Evolutionary conservation across 495 filamentous ascomycete genomes (phyloP).

Genomic region (Cudoniella acicularis): DNA sequence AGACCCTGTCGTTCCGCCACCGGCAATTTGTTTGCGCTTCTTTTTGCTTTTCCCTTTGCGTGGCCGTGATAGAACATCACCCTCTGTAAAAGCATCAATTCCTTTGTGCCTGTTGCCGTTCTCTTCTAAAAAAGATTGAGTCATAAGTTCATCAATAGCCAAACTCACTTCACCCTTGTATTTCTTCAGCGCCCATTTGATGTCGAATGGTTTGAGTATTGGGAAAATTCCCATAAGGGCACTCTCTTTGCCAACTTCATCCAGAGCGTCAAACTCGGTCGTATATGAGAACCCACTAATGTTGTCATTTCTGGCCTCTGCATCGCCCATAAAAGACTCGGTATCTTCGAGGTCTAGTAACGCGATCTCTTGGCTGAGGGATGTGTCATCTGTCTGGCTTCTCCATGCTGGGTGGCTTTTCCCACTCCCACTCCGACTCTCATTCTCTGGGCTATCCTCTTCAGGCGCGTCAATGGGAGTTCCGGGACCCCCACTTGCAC

Average conservation of each 20-base stretch:
- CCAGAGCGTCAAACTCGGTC: slow-evolving; percentile 40
- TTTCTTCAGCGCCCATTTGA: slow-evolving; percentile 63
- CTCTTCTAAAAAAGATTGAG: slow-evolving; percentile 66
- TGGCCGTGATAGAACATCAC: slow-evolving; percentile 29
- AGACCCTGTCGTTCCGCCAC: slow-evolving; percentile 10
- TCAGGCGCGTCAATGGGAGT: neutral
- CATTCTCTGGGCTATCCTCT: slow-evolving; percentile 20
- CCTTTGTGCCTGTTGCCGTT: slow-evolving; percentile 59
- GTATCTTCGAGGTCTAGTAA: slow-evolving; percentile 30
- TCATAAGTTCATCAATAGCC: slow-evolving; percentile 80
- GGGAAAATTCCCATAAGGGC: slow-evolving; percentile 68
- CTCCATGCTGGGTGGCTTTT: slow-evolving; percentile 18
- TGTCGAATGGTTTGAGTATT: slow-evolving; percentile 55
- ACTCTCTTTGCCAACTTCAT: slow-evolving; percentile 51
- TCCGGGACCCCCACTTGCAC: slow-evolving; percentile 44
- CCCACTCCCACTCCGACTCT: slow-evolving; percentile 15
- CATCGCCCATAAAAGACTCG: slow-evolving; percentile 10
- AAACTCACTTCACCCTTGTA: slow-evolving; percentile 56
- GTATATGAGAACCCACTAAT: slow-evolving; percentile 4
- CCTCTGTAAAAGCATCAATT: slow-evolving; percentile 70
- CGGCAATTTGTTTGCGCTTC: slow-evolving; percentile 26
- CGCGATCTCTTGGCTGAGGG: slow-evolving; percentile 13
- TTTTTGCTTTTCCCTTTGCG: slow-evolving; percentile 44
- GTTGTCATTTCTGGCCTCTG: slow-evolving; percentile 8
- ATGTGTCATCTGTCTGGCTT: slow-evolving; percentile 17